A percentile compares a stretch with the other conserved stretches of the same genome.
phyloP scores from a whole-genome alignment of 495 filamentous ascomycete genomes.

The Penicillium argentinense region DNA sequence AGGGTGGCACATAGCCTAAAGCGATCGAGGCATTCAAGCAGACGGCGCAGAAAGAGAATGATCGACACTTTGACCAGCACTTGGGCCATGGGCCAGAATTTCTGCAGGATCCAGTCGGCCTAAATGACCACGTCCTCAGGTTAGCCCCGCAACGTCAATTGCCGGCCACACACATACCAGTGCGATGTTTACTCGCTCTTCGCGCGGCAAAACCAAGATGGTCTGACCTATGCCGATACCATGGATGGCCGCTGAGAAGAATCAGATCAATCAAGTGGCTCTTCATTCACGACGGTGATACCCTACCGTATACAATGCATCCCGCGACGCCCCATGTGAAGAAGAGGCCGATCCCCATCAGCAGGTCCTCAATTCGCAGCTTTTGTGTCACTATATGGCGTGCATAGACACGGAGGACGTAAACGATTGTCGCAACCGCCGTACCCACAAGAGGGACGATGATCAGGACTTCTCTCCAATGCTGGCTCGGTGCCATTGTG shows the following conservation, averaged over 20 bases:
- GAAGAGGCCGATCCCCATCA: slow-evolving; percentile 23
- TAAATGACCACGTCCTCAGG: no score
- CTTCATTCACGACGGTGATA: neutral
- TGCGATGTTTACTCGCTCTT: slow-evolving; percentile 6
- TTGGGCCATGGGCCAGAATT: slow-evolving; percentile 26
- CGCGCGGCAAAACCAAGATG: slow-evolving; percentile 5
- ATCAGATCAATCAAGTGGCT: neutral
- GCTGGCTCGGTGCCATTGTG: neutral
- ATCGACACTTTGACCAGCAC: slow-evolving; percentile 39
- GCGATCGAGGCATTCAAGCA: slow-evolving; percentile 18
- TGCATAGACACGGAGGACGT: slow-evolving; percentile 17
- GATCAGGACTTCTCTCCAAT: slow-evolving; percentile 18
- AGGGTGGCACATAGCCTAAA: slow-evolving; percentile 9
- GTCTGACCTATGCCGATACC: slow-evolving; percentile 6
- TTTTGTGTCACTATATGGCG: slow-evolving; percentile 3
- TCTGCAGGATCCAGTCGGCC: slow-evolving; percentile 26
- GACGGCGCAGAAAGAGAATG: slow-evolving; percentile 29
- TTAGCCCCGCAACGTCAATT: no score
- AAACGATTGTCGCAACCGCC: slow-evolving; percentile 18
- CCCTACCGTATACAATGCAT: slow-evolving; percentile 19
- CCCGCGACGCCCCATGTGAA: slow-evolving; percentile 18
- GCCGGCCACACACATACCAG: slow-evolving; percentile 14
- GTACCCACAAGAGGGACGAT: slow-evolving; percentile 17
- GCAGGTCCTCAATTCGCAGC: slow-evolving; percentile 14
- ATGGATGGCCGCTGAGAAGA: slow-evolving; percentile 2